These are phyloP conservation scores for Yamadazyma dushanensis DNA, from an alignment of 1,139 yeast species.

Conservation along the genomic window DNA sequence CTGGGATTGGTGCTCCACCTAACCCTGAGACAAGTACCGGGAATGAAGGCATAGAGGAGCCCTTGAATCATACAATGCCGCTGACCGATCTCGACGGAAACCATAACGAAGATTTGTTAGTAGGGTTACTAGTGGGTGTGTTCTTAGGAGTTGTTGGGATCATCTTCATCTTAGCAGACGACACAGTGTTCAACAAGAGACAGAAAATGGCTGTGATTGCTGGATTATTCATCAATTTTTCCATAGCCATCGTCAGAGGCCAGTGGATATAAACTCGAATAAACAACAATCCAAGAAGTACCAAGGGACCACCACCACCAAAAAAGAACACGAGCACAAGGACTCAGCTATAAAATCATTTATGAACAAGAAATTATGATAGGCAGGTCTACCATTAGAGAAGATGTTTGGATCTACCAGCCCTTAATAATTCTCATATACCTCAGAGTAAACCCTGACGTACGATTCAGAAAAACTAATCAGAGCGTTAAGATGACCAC, in stretches of 20 bases:
- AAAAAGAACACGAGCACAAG: no score
- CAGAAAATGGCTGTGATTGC: constrained; percentile 63
- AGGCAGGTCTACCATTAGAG: not conserved
- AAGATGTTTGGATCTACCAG: constrained; percentile 50
- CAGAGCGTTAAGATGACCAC: constrained; percentile 53
- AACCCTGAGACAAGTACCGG: constrained; percentile 4
- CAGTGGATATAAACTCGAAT: constrained; percentile 45
- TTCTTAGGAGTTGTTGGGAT: constrained; percentile 63
- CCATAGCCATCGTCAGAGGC: constrained; percentile 55
- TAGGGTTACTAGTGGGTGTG: constrained; percentile 65
- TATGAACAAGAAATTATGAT: no score
- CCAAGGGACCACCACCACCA: no score
- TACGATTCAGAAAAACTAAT: constrained; percentile 30
- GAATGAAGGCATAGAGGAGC: constrained; percentile 11
- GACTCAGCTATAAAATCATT: no score
- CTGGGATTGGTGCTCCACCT: constrained; percentile 3
- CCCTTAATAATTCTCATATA: constrained; percentile 40
- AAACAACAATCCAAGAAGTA: no score
- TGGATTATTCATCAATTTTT: constrained; percentile 59
- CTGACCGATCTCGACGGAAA: constrained; percentile 34
- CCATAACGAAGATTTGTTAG: constrained; percentile 56
- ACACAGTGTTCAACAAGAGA: constrained; percentile 54
- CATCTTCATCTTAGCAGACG: constrained; percentile 55
- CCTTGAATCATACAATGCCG: constrained; percentile 19
- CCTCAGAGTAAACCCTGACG: constrained; percentile 17